Conservation (phyloP, 2,329 filamentous ascomycete species). For the Plenodomus tracheiphilus region DNA sequence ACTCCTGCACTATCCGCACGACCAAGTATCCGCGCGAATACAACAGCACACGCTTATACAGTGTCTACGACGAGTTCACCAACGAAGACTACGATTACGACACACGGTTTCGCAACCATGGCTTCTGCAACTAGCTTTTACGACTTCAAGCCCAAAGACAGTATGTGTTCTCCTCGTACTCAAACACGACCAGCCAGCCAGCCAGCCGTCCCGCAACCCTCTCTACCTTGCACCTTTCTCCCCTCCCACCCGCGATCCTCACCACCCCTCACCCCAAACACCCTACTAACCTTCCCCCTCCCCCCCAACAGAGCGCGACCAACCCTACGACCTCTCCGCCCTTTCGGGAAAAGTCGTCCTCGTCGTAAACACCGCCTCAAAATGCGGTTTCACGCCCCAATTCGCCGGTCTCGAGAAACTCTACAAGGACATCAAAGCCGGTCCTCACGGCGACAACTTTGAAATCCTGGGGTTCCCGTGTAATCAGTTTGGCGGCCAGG, state of each 20-base stretch:
- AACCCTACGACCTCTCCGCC: slow-evolving; percentile 68
- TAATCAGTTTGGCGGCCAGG: slow-evolving; percentile 95
- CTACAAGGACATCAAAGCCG: slow-evolving; percentile 73
- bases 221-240: neutral
- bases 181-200: too few relatives aligned
- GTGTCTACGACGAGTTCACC: too few relatives aligned
- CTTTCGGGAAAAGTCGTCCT: slow-evolving; percentile 90
- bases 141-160: slow-evolving; percentile 83
- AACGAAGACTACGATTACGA: too few relatives aligned
- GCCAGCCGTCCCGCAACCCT: too few relatives aligned
- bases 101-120: slow-evolving; percentile 57
- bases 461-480: slow-evolving; percentile 93
- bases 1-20: too few relatives aligned
- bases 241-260: neutral
- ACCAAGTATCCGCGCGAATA: too few relatives aligned
- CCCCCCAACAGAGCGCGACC: slow-evolving; percentile 68
- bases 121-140: slow-evolving; percentile 73
- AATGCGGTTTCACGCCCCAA: slow-evolving; percentile 98
- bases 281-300: slow-evolving; percentile 4
- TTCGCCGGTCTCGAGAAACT: slow-evolving; percentile 88
- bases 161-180: slow-evolving; percentile 54
- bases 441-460: slow-evolving; percentile 72
- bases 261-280: neutral
- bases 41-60: too few relatives aligned
- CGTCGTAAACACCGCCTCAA: slow-evolving; percentile 95